Conservation (phyloP, 768 basidiomycete species). For the Exsudoporus frostii region DNA sequence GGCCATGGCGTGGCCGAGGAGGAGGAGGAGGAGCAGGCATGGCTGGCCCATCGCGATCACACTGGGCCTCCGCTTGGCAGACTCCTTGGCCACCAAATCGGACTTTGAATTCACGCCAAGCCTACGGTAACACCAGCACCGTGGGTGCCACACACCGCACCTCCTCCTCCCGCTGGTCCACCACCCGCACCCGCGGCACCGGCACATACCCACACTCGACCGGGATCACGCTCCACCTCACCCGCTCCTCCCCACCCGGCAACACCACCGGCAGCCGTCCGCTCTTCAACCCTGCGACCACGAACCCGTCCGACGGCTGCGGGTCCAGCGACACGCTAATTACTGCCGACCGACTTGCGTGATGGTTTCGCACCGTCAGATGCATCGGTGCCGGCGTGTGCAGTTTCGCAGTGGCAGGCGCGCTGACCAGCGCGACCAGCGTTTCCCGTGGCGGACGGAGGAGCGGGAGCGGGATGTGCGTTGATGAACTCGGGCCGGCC, state of each 20-base stretch:
- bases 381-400: slow-evolving; percentile 58
- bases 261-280: slow-evolving; percentile 69
- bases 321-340: slow-evolving; percentile 72
- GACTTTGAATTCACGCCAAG: background rate
- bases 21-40: slow-evolving; percentile 3
- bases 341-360: slow-evolving; percentile 61
- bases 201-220: slow-evolving; percentile 68
- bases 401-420: slow-evolving; percentile 60
- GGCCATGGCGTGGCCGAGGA: slow-evolving; percentile 21
- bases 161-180: slow-evolving; percentile 42
- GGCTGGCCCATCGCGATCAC: background rate
- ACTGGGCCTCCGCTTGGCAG: background rate
- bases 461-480: slow-evolving; percentile 55
- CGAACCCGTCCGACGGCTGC: slow-evolving; percentile 67
- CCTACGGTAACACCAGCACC: slow-evolving; percentile 20
- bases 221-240: slow-evolving; percentile 69
- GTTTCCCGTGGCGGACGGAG: slow-evolving; percentile 59
- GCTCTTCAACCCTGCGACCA: slow-evolving; percentile 71
- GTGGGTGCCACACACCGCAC: too few relatives aligned
- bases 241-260: slow-evolving; percentile 63
- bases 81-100: background rate
- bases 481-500: slow-evolving; percentile 46
- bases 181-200: slow-evolving; percentile 60
- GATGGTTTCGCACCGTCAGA: slow-evolving; percentile 62
- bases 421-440: slow-evolving; percentile 61